Evolutionary conservation across 441 rosid genomes (phyloP).

Genomic region (Populus hybrid): DNA sequence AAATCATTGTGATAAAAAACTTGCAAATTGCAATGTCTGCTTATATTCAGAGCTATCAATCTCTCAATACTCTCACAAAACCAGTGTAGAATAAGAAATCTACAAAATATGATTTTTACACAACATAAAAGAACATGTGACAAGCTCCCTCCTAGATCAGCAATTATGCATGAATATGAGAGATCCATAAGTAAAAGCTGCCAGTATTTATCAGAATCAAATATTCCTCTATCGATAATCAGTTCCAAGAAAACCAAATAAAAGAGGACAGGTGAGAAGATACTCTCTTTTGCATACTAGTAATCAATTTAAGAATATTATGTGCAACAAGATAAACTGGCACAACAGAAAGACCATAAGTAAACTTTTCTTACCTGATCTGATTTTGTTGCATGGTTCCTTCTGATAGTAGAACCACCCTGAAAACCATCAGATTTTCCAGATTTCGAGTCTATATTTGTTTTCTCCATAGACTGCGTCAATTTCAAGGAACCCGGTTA

Average conservation of each 20-base stretch:
- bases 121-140: neutral
- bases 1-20: neutral
- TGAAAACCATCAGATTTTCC: constrained; percentile 40
- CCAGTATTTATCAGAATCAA: neutral
- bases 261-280: neutral
- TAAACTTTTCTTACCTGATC: constrained; percentile 48
- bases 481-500: constrained; percentile 15
- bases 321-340: neutral
- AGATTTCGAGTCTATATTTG: constrained; percentile 32
- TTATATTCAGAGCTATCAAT: neutral
- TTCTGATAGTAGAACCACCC: constrained; percentile 46
- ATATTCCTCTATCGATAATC: neutral
- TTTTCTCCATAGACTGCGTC: constrained; percentile 51
- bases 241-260: neutral
- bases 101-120: neutral
- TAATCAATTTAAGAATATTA: neutral
- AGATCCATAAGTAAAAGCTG: neutral
- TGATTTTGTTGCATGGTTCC: constrained; percentile 48
- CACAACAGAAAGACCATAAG: neutral
- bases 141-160: neutral
- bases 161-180: neutral
- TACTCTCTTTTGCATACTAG: neutral
- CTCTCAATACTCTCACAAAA: neutral
- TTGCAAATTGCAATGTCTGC: neutral
- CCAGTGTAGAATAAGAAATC: neutral